Evolutionary conservation across 2,329 filamentous ascomycete genomes (phyloP), one percentile per base, ranked within the genome.

Genomic region (Xylaria sp.): DNA sequence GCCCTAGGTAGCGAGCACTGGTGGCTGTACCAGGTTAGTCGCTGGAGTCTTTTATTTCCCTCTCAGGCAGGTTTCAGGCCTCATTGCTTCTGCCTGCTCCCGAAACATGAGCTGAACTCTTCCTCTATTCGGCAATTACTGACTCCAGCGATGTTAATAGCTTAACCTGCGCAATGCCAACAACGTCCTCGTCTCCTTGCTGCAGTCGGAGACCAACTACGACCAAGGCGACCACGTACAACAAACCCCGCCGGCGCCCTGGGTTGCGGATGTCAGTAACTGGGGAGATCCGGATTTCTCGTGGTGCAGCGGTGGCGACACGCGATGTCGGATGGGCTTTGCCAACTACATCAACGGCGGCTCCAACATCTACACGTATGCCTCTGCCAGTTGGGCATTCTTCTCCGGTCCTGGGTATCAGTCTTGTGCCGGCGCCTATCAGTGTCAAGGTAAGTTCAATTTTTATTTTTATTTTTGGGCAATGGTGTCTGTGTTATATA

Each of bases 21-120:
- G 74, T 81, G 82, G 72, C 73, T 87, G 51, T 87, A 87, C 74
- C 84, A 87, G 73, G 81, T 86, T 66, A 83, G n/a, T n/a, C n/a
- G n/a, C n/a, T n/a, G n/a, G n/a, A n/a, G n/a, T n/a, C n/a, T n/a
- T n/a, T n/a, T n/a, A n/a, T n/a, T n/a, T n/a, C n/a, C n/a, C n/a
- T n/a, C n/a, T n/a, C n/a, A n/a, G n/a, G n/a, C n/a, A n/a, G n/a
- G n/a, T n/a, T n/a, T n/a, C n/a, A n/a, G n/a, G n/a, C n/a, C n/a
- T n/a, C n/a, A n/a, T n/a, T n/a, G n/a, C n/a, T n/a, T n/a, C n/a
- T n/a, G n/a, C n/a, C n/a, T n/a, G 9, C 28, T 31, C 28, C 9
- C 28, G 28, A 31, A 31, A 31, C 28, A n/a, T n/a, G n/a, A n/a
- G n/a, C 28, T 31, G 28, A 4, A 31, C 28, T 9, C 28, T 31